phyloP scores from a whole-genome alignment of 768 basidiomycete genomes.

The Leccinum arenicola region DNA sequence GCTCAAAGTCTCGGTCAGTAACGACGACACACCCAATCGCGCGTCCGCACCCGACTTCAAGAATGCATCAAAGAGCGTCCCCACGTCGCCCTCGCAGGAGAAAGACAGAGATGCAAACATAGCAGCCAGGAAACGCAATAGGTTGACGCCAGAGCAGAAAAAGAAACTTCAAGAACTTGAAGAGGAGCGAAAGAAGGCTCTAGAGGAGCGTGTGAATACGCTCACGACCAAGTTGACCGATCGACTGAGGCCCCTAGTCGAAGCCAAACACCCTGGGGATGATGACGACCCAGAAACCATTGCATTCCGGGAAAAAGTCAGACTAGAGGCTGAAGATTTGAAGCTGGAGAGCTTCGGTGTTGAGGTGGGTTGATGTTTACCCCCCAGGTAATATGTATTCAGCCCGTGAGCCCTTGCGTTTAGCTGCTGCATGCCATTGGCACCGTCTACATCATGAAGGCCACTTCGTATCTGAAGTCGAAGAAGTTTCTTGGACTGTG shows the following conservation, averaged over 20 bases:
- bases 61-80: constrained; percentile 22
- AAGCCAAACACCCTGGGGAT: constrained; percentile 80
- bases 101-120: constrained; percentile 39
- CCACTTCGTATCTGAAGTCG: constrained; percentile 86
- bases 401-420: not conserved
- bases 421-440: constrained; percentile 90
- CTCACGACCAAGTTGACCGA: constrained; percentile 81
- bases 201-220: constrained; percentile 72
- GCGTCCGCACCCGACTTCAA: constrained; percentile 15
- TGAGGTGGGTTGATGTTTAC: constrained; percentile 53
- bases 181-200: constrained; percentile 71
- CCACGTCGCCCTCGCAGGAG: constrained; percentile 26
- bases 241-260: constrained; percentile 84
- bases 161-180: constrained; percentile 83
- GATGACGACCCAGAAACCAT: constrained; percentile 81
- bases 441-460: constrained; percentile 90
- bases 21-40: constrained; percentile 19
- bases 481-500: constrained; percentile 89
- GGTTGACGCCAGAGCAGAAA: constrained; percentile 78
- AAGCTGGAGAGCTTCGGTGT: constrained; percentile 98
- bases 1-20: constrained; percentile 17
- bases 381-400: constrained; percentile 2
- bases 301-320: constrained; percentile 74
- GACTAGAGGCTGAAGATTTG: constrained; percentile 86
- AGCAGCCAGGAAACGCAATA: constrained; percentile 37